Evolutionary conservation across 176 grass and related monocot genomes (phyloP).

Genomic region (Cenchrus purpureus): DNA sequence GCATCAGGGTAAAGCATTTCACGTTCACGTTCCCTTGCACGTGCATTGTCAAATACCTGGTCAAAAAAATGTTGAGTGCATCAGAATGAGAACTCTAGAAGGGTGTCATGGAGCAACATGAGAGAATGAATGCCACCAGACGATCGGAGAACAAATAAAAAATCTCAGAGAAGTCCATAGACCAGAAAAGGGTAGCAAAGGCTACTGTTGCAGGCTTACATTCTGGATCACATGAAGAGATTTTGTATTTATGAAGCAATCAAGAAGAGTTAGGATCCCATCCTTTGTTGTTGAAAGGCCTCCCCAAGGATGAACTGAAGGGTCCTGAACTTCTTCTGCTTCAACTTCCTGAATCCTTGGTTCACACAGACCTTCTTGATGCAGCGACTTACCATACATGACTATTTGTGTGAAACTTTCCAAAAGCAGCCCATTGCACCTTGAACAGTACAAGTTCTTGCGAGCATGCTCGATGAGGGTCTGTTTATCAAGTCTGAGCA

Average conservation of each 20-base stretch:
- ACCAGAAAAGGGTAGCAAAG: neutral
- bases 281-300: constrained; percentile 82
- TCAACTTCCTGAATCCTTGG: constrained; percentile 45
- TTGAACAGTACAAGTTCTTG: constrained; percentile 88
- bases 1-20: constrained; percentile 95
- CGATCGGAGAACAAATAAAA: neutral
- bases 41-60: constrained; percentile 92
- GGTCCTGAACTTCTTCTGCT: constrained; percentile 60
- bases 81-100: constrained; percentile 20
- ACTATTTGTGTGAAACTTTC: constrained; percentile 88
- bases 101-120: neutral
- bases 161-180: neutral
- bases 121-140: constrained; percentile 20
- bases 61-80: constrained; percentile 19
- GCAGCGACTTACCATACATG: constrained; percentile 69
- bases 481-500: constrained; percentile 84
- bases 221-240: constrained; percentile 75
- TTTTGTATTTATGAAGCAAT: constrained; percentile 72
- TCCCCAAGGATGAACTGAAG: constrained; percentile 77
- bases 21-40: constrained; percentile 74
- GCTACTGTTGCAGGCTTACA: constrained; percentile 49
- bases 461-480: constrained; percentile 80
- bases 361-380: constrained; percentile 46
- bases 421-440: constrained; percentile 86
- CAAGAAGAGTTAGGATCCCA: constrained; percentile 68